Percentiles rank a stretch among this genome's conserved stretches.
These are phyloP conservation scores for Suhomyces chickasaworum DNA, from an alignment of 1,139 yeast genomes.

Conservation along the genomic window DNA sequence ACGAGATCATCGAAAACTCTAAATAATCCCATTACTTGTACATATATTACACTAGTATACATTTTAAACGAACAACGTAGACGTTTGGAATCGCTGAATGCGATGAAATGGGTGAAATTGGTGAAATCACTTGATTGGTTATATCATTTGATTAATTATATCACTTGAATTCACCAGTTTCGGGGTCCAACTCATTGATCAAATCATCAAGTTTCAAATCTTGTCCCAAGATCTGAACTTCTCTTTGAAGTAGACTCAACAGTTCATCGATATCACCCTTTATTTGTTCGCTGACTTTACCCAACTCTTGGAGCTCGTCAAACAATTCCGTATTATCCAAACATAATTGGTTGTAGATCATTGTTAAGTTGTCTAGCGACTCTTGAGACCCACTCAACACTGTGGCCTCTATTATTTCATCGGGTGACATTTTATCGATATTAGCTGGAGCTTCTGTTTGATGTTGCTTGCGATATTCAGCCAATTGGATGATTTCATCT, in stretches of 20 bases:
- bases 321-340: conserved; percentile 38
- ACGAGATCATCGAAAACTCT: conserved; percentile 25
- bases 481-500: conserved; percentile 64
- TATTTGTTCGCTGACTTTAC: conserved; percentile 26
- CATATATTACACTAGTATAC: conserved; percentile 12
- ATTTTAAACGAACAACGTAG: background rate
- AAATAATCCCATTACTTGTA: conserved; percentile 9
- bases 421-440: conserved; percentile 36
- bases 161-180: background rate
- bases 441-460: conserved; percentile 27
- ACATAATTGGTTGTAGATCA: conserved; percentile 42
- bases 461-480: conserved; percentile 35
- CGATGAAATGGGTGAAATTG: too few relatives aligned
- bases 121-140: too few relatives aligned
- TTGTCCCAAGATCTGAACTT: conserved; percentile 30
- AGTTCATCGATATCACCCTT: conserved; percentile 26
- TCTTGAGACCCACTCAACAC: conserved; percentile 26
- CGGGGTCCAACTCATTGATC: conserved; percentile 15
- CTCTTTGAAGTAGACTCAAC: conserved; percentile 30
- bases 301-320: conserved; percentile 26
- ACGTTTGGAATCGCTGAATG: background rate
- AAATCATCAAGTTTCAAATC: conserved; percentile 28
- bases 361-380: conserved; percentile 32
- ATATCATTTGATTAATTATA: too few relatives aligned
- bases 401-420: conserved; percentile 39